A percentile compares a stretch with the other conserved stretches of the same genome.
phyloP scores from a whole-genome alignment of 192 early-diverging fungal genomes.

The Mycoemilia scoparia region DNA sequence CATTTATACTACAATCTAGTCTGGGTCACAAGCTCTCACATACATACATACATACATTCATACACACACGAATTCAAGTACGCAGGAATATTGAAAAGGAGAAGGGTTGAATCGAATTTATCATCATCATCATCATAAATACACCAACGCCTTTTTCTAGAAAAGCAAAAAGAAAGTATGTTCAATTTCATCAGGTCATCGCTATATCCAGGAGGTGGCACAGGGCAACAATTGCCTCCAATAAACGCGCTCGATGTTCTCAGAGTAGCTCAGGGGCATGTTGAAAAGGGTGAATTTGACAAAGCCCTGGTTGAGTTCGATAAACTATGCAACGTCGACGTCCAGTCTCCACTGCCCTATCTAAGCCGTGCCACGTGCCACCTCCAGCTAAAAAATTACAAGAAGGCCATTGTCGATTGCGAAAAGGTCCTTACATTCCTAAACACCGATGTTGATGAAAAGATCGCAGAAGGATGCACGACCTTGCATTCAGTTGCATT shows the following conservation, averaged over 20 bases:
- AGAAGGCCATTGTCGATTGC: constrained; percentile 22
- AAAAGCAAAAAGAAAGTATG: neutral
- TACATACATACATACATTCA: too few relatives aligned
- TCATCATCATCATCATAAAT: neutral
- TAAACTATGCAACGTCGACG: constrained; percentile 24
- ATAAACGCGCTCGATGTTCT: constrained; percentile 15
- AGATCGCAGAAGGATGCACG: constrained; percentile 24
- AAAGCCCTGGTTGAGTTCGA: constrained; percentile 25
- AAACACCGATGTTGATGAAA: constrained; percentile 19
- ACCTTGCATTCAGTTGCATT: constrained; percentile 30
- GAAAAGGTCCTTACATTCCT: constrained; percentile 27
- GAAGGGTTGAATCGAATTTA: too few relatives aligned
- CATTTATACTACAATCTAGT: too few relatives aligned
- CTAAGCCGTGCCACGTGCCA: constrained; percentile 26
- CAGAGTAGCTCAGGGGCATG: constrained; percentile 23
- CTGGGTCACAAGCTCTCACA: too few relatives aligned
- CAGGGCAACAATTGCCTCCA: constrained; percentile 19
- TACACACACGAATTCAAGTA: too few relatives aligned
- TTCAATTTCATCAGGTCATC: neutral
- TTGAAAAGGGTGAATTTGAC: constrained; percentile 24
- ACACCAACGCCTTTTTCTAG: neutral
- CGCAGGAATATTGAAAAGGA: too few relatives aligned
- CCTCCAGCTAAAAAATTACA: constrained; percentile 25
- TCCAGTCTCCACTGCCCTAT: constrained; percentile 26
- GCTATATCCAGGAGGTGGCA: neutral